Evolutionary conservation across 2,329 filamentous ascomycete genomes (phyloP).

Genomic region (Arthrocladium fulminans): DNA sequence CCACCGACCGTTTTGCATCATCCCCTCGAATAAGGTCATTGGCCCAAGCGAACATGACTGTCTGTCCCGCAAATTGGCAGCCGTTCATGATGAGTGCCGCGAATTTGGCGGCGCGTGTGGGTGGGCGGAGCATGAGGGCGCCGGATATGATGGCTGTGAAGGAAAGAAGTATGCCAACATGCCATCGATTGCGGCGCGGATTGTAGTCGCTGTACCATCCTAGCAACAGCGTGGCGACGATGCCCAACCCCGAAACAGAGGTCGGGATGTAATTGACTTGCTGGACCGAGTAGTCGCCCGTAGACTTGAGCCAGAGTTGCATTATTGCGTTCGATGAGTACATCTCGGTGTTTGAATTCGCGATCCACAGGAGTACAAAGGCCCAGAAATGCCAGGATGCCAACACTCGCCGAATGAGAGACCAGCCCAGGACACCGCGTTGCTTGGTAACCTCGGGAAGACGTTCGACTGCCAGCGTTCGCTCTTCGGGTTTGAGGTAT

Average conservation of each 20-base stretch:
- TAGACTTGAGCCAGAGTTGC: constrained; percentile 14
- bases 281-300: constrained; percentile 10
- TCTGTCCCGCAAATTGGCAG: constrained; percentile 17
- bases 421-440: constrained; percentile 17
- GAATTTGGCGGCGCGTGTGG: constrained; percentile 11
- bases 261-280: constrained; percentile 19
- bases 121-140: constrained; percentile 14
- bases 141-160: constrained; percentile 17
- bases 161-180: constrained; percentile 15
- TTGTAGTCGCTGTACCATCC: constrained; percentile 16
- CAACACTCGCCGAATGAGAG: constrained; percentile 23
- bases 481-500: constrained; percentile 28
- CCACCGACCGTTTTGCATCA: constrained; percentile 15
- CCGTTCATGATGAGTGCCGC: constrained; percentile 16
- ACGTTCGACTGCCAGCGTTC: constrained; percentile 26
- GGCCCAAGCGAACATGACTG: constrained; percentile 18
- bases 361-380: constrained; percentile 40
- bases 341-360: constrained; percentile 49
- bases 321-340: constrained; percentile 15
- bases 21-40: constrained; percentile 17
- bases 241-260: constrained; percentile 14
- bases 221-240: constrained; percentile 16
- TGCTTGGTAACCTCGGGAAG: constrained; percentile 23
- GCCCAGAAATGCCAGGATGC: constrained; percentile 31
- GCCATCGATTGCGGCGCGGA: constrained; percentile 12